phyloP scores from a whole-genome alignment of 176 grass and related monocot genomes.

The Rhynchospora breviuscula region DNA sequence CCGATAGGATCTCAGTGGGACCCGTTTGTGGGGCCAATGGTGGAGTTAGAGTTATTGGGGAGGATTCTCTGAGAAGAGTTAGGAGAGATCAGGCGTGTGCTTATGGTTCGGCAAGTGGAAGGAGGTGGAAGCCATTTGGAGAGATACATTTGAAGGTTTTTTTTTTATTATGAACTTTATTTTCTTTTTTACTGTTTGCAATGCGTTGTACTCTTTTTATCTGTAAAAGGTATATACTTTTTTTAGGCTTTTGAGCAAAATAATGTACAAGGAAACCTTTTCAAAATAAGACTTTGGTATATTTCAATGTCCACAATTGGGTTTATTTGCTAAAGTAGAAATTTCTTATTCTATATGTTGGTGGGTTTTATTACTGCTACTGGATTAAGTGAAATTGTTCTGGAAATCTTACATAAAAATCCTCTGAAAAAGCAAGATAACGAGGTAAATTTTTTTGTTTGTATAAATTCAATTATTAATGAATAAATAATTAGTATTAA shows the following conservation, averaged over 20 bases:
- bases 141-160: constrained; percentile 95
- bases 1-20: constrained; percentile 31
- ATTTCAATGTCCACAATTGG: not conserved
- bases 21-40: constrained; percentile 24
- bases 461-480: not conserved
- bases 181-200: not conserved
- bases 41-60: constrained; percentile 62
- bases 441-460: too few species aligned
- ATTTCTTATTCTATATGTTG: not conserved
- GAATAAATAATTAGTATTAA: not conserved
- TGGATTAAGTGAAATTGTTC: not conserved
- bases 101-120: constrained; percentile 33
- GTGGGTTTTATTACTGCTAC: not conserved
- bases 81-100: constrained; percentile 24
- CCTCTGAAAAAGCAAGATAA: not conserved
- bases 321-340: not conserved
- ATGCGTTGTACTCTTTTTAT: not conserved
- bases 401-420: not conserved
- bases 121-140: constrained; percentile 80
- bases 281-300: not conserved
- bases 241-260: not conserved
- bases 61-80: constrained; percentile 47
- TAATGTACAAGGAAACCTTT: constrained; percentile 2
- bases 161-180: constrained; percentile 19
- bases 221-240: constrained; percentile 9